Conservation (phyloP, 208 protist species). For the Borovskyia barvae region DNA sequence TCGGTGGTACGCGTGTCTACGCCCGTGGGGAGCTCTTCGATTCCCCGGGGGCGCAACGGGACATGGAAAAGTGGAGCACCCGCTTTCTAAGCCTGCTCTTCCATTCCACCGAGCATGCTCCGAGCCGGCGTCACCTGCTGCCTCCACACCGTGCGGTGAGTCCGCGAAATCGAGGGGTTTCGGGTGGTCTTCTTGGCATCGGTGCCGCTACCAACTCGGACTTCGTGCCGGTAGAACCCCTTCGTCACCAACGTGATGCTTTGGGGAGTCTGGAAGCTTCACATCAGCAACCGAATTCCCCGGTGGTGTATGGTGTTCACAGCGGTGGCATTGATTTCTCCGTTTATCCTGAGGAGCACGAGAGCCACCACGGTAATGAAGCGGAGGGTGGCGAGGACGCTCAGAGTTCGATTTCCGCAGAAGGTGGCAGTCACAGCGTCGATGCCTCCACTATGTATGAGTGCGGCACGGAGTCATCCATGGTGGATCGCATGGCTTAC, state of each 20-base stretch:
- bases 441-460: slow-evolving; percentile 5
- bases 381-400: slow-evolving; percentile 15
- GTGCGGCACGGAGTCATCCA: slow-evolving; percentile 9
- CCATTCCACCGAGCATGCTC: too few species aligned
- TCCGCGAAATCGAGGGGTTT: too few species aligned
- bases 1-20: slow-evolving; percentile 58
- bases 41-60: slow-evolving; percentile 35
- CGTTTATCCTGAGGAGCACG: background rate
- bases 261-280: too few species aligned
- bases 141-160: too few species aligned
- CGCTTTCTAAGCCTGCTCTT: slow-evolving; percentile 31
- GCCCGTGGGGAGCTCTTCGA: slow-evolving; percentile 59
- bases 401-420: background rate
- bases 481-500: slow-evolving; percentile 17
- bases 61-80: slow-evolving; percentile 49
- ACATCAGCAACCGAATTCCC: too few species aligned
- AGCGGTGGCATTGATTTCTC: too few species aligned
- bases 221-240: too few species aligned
- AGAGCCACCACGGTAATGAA: background rate
- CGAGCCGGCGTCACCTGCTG: too few species aligned
- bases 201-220: too few species aligned
- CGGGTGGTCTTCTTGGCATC: too few species aligned
- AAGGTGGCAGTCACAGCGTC: background rate
- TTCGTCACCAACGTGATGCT: too few species aligned
- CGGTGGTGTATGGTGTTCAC: too few species aligned